phyloP scores from a whole-genome alignment of 257 asterid species.

The Fraxinus pennsylvanica region DNA sequence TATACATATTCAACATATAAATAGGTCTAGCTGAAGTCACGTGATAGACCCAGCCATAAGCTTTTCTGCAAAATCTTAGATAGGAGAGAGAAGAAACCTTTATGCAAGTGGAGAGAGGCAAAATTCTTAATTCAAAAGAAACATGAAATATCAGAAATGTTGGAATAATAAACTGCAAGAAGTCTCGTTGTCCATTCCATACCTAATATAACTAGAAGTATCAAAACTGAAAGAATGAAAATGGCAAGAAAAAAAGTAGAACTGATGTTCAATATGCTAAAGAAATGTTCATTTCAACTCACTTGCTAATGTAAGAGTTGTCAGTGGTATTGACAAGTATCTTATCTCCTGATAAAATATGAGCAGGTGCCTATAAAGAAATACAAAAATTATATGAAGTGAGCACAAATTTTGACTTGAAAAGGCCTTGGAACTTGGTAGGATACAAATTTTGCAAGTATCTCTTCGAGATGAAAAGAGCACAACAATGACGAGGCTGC shows the following conservation, averaged over 20 bases:
- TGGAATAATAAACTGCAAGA: not conserved
- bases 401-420: not conserved
- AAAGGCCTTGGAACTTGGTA: not conserved
- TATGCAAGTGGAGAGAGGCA: not conserved
- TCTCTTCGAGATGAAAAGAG: not conserved
- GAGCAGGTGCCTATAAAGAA: conserved; percentile 66
- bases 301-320: conserved; percentile 70
- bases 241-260: not conserved
- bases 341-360: conserved; percentile 65
- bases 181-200: not conserved
- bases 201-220: not conserved
- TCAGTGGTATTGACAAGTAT: conserved; percentile 59
- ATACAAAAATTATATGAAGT: not conserved
- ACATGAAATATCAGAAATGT: not conserved
- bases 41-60: not conserved
- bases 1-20: not conserved
- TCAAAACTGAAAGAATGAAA: not conserved
- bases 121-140: not conserved
- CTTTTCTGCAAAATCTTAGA: not conserved
- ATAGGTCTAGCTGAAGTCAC: not conserved
- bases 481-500: not conserved
- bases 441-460: not conserved
- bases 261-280: conserved; percentile 1
- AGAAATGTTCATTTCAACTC: conserved; percentile 25
- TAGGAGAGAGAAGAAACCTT: not conserved